Evolutionary conservation across 768 basidiomycete species (phyloP).

Genomic region (Mycena floridula): DNA sequence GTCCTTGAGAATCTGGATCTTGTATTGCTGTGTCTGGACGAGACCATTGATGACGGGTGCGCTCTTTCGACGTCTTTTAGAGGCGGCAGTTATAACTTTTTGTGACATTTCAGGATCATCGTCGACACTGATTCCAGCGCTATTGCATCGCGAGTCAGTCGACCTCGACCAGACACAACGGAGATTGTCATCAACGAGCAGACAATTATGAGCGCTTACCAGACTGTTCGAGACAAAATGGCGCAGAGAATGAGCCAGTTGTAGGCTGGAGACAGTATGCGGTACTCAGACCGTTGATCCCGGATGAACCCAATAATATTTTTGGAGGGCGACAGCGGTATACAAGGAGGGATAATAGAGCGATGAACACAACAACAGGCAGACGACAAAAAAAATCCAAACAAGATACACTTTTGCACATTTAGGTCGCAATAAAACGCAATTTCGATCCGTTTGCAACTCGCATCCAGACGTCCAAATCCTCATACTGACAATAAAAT

Average conservation of each 20-base stretch:
- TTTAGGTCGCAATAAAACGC: conserved; percentile 42
- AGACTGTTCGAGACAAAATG: conserved; percentile 82
- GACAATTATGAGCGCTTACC: conserved; percentile 89
- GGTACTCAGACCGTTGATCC: no score
- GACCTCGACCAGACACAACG: conserved; percentile 87
- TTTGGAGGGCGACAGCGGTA: no score
- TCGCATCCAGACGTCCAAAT: conserved; percentile 71
- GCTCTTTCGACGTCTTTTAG: conserved; percentile 25
- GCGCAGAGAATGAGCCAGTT: conserved; percentile 78
- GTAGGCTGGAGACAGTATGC: no score
- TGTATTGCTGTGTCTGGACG: conserved; percentile 88
- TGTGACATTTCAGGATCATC: conserved; percentile 63
- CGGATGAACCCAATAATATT: no score
- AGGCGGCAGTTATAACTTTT: neutral
- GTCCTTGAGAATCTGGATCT: conserved; percentile 93
- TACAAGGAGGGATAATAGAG: neutral
- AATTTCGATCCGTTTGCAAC: conserved; percentile 83
- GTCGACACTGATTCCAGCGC: conserved; percentile 94
- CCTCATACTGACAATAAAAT: conserved; percentile 82
- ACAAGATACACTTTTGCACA: no score
- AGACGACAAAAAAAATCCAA: neutral
- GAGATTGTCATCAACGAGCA: conserved; percentile 99
- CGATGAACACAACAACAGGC: neutral
- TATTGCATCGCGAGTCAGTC: conserved; percentile 91
- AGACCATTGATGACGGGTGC: conserved; percentile 97